phyloP scores from a whole-genome alignment of 495 filamentous ascomycete genomes.

The Chaetomium fimeti region DNA sequence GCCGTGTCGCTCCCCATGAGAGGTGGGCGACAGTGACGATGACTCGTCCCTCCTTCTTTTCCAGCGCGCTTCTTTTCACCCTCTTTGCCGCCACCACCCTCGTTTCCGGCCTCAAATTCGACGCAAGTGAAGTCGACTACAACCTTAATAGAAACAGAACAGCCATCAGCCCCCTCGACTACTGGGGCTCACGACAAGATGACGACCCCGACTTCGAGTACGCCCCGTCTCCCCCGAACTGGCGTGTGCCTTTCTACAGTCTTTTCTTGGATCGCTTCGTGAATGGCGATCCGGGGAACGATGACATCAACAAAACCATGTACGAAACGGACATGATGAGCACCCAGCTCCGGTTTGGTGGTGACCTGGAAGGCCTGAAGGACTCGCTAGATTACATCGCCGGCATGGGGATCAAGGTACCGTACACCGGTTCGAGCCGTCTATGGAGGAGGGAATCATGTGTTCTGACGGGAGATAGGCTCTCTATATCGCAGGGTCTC shows the following conservation, averaged over 20 bases:
- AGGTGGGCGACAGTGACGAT: constrained; percentile 36
- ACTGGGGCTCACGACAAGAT: constrained; percentile 59
- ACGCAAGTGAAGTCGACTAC: constrained; percentile 52
- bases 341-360: constrained; percentile 73
- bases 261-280: constrained; percentile 69
- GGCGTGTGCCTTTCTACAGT: constrained; percentile 72
- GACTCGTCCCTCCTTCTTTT: constrained; percentile 37
- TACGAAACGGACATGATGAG: constrained; percentile 68
- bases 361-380: constrained; percentile 62
- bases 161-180: constrained; percentile 60
- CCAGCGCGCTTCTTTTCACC: constrained; percentile 28
- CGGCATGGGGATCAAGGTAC: constrained; percentile 67
- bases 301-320: constrained; percentile 65
- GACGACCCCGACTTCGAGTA: constrained; percentile 43
- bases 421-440: neutral
- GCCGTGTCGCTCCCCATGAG: constrained; percentile 37
- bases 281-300: constrained; percentile 70
- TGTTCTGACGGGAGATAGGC: constrained; percentile 38
- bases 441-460: neutral
- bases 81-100: constrained; percentile 31
- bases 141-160: constrained; percentile 64
- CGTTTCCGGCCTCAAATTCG: constrained; percentile 53
- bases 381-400: constrained; percentile 72
- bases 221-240: constrained; percentile 60
- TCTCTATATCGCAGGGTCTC: constrained; percentile 67